Evolutionary conservation across 2,329 filamentous ascomycete genomes (phyloP).

Genomic region (Exophiala oligosperma): DNA sequence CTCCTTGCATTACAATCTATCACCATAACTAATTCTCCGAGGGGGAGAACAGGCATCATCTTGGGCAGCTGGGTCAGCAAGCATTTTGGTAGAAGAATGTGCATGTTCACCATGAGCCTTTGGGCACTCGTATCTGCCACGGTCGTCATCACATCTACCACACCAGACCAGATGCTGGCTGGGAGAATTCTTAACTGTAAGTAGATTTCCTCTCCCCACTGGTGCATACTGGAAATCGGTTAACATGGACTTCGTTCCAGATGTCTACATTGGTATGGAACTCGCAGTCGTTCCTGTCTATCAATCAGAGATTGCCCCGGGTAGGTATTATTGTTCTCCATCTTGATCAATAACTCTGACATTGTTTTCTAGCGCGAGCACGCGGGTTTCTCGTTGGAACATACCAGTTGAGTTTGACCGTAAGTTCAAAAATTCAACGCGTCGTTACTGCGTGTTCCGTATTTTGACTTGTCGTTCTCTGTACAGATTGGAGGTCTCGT

Average conservation of each 20-base stretch:
- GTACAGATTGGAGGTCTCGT: slow-evolving; percentile 60
- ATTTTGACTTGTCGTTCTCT: too few species aligned
- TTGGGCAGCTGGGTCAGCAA: slow-evolving; percentile 33
- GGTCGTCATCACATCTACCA: slow-evolving; percentile 35
- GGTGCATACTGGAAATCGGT: background rate
- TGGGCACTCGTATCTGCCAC: slow-evolving; percentile 37
- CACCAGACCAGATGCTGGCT: slow-evolving; percentile 35
- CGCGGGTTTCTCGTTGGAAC: slow-evolving; percentile 54
- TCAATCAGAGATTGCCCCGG: slow-evolving; percentile 73
- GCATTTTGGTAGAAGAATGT: slow-evolving; percentile 37
- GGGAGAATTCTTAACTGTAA: slow-evolving; percentile 37
- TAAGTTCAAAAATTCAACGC: background rate
- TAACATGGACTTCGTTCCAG: background rate
- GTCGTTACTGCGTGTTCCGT: too few species aligned
- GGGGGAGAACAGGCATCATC: background rate
- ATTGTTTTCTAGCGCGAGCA: slow-evolving; percentile 28
- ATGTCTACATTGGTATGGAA: slow-evolving; percentile 75
- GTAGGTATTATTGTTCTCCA: slow-evolving; percentile 7
- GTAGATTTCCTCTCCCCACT: background rate
- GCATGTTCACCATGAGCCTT: slow-evolving; percentile 41
- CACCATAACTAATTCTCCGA: too few species aligned
- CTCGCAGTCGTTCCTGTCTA: slow-evolving; percentile 92
- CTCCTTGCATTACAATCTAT: too few species aligned
- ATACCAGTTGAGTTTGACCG: slow-evolving; percentile 71
- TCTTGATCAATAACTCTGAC: too few species aligned